Base-by-base conservation (phyloP, 768 basidiomycete species). In the Tremella mesenterica region DNA sequence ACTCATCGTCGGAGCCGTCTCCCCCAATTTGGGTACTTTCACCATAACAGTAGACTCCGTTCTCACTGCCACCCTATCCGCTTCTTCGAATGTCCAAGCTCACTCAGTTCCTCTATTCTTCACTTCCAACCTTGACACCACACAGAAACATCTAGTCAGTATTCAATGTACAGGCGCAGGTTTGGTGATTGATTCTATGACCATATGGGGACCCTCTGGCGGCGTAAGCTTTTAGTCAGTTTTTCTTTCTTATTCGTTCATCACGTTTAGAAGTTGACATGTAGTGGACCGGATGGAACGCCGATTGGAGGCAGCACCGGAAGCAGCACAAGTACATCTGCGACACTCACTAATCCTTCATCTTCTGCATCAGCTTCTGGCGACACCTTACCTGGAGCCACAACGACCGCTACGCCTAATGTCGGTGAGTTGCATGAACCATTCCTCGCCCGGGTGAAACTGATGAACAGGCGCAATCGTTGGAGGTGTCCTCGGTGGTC, bases 91-190 rank as follows among this genome's bases (percentile, higher is more conserved):
- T 21, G 52, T 59, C 5, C 52, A 47, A n/a, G 52, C 54, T 2
- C 67, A 69, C 41, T 43, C 49, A 20, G 56, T 55, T 13, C 33
- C 60, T 12, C 27, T 69, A 26, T 65, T 53, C 53, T 65, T 65
- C 50, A 48, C 53, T 4, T 36, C 61, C 0, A 57, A 59, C 29
- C 59, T 69, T n/a, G 64, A 69, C 47, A 55, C 61, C 0, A 33
- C 52, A 13, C 31, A 20, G 1, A 7, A 51, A 12, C 64, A 69
- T 50, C 58, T 53, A 4, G 14, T 44, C 1, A 57, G 58, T 12
- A 49, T 28, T 14, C 8, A 45, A 23, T 30, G n/a, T n/a, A 41
- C 38, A 21, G 29, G 38, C 34, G 6, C 47, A 4, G 67, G 64
- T 2, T 39, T 65, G 7, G 60, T 65, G 0, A 48, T 69, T 21